These are phyloP conservation scores for Ceratocystis cacaofunesta DNA, from an alignment of 2,329 filamentous ascomycete species.

Conservation along the genomic window DNA sequence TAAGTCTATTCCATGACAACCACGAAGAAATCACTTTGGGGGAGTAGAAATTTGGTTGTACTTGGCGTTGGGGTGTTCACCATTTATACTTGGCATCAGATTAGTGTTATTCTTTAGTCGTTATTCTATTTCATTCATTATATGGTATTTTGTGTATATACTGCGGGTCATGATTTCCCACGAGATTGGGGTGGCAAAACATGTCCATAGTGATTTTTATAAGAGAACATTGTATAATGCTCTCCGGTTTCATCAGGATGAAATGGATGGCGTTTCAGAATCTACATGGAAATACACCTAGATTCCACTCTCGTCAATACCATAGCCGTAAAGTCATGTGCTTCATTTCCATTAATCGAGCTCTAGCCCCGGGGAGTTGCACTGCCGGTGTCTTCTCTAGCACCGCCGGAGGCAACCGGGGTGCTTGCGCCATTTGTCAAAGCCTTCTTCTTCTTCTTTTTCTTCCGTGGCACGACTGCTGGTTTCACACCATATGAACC, in stretches of 20 bases:
- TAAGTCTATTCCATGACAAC: slow-evolving; percentile 21
- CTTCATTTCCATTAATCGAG: background rate
- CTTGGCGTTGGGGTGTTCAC: background rate
- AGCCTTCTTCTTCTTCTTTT: slow-evolving; percentile 61
- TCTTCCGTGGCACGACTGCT: slow-evolving; percentile 55
- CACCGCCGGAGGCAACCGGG: slow-evolving; percentile 25
- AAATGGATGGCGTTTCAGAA: too few species aligned
- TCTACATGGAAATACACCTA: background rate
- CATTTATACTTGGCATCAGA: background rate
- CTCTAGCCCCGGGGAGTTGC: slow-evolving; percentile 38
- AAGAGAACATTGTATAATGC: background rate
- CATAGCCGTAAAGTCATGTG: background rate
- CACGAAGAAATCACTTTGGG: background rate
- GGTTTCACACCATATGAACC: slow-evolving; percentile 62
- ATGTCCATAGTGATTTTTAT: background rate
- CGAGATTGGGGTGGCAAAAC: background rate
- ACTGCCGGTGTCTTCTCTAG: slow-evolving; percentile 42
- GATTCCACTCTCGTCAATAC: background rate
- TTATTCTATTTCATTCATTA: background rate
- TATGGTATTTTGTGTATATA: background rate
- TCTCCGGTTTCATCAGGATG: too few species aligned
- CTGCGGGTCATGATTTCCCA: background rate
- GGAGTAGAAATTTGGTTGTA: background rate
- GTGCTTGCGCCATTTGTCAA: slow-evolving; percentile 25
- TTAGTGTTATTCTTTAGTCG: background rate